Base-by-base conservation (phyloP, 805 yeast species). In the Metschnikowia corniflorae region DNA sequence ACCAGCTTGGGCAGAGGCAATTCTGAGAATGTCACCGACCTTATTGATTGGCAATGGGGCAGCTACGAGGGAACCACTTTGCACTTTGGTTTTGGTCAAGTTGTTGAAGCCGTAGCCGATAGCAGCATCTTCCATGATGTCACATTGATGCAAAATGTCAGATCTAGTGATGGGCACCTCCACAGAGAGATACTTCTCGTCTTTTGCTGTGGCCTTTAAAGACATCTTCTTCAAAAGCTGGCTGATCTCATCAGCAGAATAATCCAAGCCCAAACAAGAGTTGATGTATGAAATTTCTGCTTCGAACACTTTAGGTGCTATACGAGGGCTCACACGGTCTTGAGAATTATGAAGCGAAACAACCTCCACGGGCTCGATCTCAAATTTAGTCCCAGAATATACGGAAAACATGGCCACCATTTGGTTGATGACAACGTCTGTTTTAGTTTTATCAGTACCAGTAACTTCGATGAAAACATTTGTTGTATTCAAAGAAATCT, bases 101-200 rank as follows among this genome's bases (percentile, higher is more conserved):
- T 86, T 87, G 67, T 89, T 84, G 73, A 83, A 93, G 40, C 98
- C 99, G 58, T 87, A 93, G 20, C 87, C 94, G 57, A 93, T 83
- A 31, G 96, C 98, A 32, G 91, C 96, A 63, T 93, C 99, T 65
- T 93, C 99, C 95, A 93, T 86, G 49, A 93, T 82, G 65, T 93
- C 99, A 73, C 97, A 91, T 60, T 87, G 95, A 64, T 93, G 99
- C 55, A 93, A 73, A 44, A 93, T 77, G 64, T 93, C 99, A 8
- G 97, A 81, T 71, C 99, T 84, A 25, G 98, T 93, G 54, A 86
- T 82, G 46, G 99, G 99, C 42, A 93, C 78, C 25, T 65, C 58
- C 39, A 88, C 89, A 35, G 78, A 77, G 33, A 86, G 57, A 26
- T 76, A 57, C 45, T 78, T 70, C 6, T 64, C 52, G 47, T 76